Conservation (phyloP, 495 filamentous ascomycete species). For the Xylaria grammica region DNA sequence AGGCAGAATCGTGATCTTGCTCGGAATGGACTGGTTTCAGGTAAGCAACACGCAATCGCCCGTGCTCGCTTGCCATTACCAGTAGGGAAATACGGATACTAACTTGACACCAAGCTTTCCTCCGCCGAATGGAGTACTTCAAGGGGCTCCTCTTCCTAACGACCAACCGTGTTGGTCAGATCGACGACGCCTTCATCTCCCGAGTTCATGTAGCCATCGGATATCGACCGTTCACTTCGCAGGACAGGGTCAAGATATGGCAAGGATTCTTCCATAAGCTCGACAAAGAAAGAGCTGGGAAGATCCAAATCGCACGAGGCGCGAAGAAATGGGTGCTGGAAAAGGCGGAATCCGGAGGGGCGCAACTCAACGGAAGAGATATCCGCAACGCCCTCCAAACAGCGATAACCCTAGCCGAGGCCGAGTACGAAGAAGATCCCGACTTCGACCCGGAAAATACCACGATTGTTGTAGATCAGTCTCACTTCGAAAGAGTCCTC, state of each 20-base stretch:
- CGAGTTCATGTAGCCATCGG: conserved; percentile 56
- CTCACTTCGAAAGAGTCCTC: conserved; percentile 18
- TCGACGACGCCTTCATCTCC: conserved; percentile 62
- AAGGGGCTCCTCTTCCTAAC: conserved; percentile 63
- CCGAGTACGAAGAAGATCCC: conserved; percentile 16
- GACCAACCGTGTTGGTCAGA: conserved; percentile 58
- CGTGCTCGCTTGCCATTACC: no score
- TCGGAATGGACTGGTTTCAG: conserved; percentile 36
- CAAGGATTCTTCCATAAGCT: conserved; percentile 20
- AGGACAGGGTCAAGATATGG: conserved; percentile 13
- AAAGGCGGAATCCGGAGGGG: background rate
- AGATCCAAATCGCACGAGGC: no score
- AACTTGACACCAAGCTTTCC: conserved; percentile 40
- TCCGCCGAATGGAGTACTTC: conserved; percentile 64
- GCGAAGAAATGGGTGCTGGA: conserved; percentile 14
- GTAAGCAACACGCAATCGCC: conserved; percentile 21
- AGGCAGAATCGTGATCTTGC: conserved; percentile 30
- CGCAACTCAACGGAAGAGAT: conserved; percentile 49
- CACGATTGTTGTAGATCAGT: conserved; percentile 13
- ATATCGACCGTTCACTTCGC: conserved; percentile 37
- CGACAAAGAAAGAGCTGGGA: no score
- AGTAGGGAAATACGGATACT: background rate
- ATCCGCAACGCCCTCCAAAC: conserved; percentile 51
- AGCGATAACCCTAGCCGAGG: conserved; percentile 40
- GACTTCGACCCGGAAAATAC: conserved; percentile 7